Base-by-base conservation (phyloP, 176 grass and related monocot genomes). In the Bothriochloa decipiens region DNA sequence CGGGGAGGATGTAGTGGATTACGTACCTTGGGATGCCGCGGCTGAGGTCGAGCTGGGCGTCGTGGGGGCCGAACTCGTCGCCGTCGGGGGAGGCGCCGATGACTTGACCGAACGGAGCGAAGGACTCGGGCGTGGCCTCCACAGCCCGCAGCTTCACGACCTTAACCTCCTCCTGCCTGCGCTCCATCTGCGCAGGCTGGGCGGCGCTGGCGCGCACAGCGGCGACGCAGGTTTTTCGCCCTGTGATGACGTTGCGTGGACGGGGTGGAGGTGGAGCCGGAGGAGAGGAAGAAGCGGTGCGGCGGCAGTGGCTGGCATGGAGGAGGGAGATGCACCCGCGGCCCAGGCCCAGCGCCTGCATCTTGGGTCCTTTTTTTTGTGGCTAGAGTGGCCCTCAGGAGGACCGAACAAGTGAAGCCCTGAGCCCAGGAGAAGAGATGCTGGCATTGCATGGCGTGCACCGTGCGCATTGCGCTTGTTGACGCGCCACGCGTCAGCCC, bases 41-140 rank as follows among this genome's bases (percentile, higher is more conserved):
- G 81, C 76, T 93, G 91, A 99, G 96, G 73, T 99, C 96, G 84
- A 99, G 92, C 81, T 92, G 96, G 14, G 96, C 96, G 82, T 99
- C 96, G 70, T 77, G 74, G 72, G 91, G 93, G 13, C 96, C 96
- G 85, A 90, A 96, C 81, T 92, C 47, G n/a, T 89, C 88, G 15
- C 96, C 86, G 68, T 96, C 96, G 77, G 87, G 70, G n/a, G 89
- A 87, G 15, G 83, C 86, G 69, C 89, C 84, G 68, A 96, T 76
- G 53, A 99, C 96, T 86, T 99, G 96, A 7, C 96, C 96, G 88
- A 94, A 99, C 17, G 87, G 72, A 45, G 96, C 93, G 88, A 99
- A 96, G 77, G 81, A 89, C 88, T 90, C 91, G 3, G 90, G 88
- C 58, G 93, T 94, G 37, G 88, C 93, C 66, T 96, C 93, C 86